Evolutionary conservation across 2,329 filamentous ascomycete species (phyloP).

Genomic region (Pestalotiopsis sp.): DNA sequence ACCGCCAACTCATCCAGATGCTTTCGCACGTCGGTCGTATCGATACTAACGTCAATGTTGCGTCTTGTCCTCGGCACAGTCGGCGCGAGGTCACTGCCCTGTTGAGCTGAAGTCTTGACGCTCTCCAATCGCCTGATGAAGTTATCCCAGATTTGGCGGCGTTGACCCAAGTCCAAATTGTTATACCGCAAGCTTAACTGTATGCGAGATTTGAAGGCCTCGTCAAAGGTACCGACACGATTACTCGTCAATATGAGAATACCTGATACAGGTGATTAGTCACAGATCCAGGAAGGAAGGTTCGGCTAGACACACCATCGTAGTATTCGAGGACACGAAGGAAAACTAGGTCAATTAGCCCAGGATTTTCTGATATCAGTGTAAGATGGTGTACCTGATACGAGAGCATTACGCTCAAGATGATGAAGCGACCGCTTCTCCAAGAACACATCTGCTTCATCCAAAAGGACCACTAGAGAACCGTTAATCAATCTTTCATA

Average conservation of each 20-base stretch:
- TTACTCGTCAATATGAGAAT: background rate
- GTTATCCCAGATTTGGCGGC: background rate
- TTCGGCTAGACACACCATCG: background rate
- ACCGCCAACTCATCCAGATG: background rate
- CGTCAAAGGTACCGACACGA: background rate
- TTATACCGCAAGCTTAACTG: background rate
- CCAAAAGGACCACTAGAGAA: constrained; percentile 32
- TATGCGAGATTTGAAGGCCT: background rate
- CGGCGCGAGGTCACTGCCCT: background rate
- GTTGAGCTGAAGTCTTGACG: background rate
- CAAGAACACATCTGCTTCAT: constrained; percentile 43
- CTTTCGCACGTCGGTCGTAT: background rate
- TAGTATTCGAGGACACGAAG: background rate
- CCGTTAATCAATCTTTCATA: background rate
- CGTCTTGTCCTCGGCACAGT: background rate
- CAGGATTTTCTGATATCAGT: fast-evolving
- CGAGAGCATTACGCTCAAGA: constrained; percentile 37
- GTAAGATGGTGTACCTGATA: constrained; percentile 21
- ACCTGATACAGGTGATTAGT: background rate
- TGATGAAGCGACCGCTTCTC: constrained; percentile 33
- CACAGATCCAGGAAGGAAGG: too few relatives aligned
- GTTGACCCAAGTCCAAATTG: background rate
- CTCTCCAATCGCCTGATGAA: background rate
- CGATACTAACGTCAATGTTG: background rate
- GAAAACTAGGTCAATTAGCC: background rate